These are phyloP conservation scores for Arabidopsis lyrata DNA, from an alignment of 441 rosid species.

Conservation along the genomic window DNA sequence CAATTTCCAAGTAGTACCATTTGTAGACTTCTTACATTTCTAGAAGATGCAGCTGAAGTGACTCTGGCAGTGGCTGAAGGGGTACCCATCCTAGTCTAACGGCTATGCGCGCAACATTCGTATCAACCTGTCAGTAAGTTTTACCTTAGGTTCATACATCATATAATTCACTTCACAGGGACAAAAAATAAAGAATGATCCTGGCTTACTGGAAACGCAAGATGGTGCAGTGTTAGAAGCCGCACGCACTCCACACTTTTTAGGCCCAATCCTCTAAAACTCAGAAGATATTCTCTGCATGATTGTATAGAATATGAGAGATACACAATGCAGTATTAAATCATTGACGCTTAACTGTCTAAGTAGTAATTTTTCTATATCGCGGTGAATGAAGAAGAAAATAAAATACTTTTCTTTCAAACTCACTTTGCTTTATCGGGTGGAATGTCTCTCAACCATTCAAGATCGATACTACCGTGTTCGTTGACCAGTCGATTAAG, in stretches of 20 bases:
- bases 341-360: constrained; percentile 20
- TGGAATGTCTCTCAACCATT: constrained; percentile 83
- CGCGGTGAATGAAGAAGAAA: not conserved
- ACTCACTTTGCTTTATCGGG: constrained; percentile 77
- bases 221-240: constrained; percentile 78
- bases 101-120: constrained; percentile 78
- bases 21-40: constrained; percentile 56
- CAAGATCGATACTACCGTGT: constrained; percentile 69
- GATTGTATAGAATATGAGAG: constrained; percentile 9
- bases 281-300: constrained; percentile 68
- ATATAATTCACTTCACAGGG: constrained; percentile 15
- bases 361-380: not conserved
- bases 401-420: constrained; percentile 7
- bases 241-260: constrained; percentile 84
- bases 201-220: constrained; percentile 74
- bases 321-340: not conserved
- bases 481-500: constrained; percentile 64
- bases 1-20: constrained; percentile 20
- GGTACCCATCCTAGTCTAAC: constrained; percentile 86
- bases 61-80: constrained; percentile 77
- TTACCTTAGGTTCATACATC: constrained; percentile 32
- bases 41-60: constrained; percentile 76
- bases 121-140: constrained; percentile 63
- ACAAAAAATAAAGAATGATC: not conserved
- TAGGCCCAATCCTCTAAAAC: constrained; percentile 69